Base-by-base conservation (phyloP, 352 stramenopile genomes). In the Hyaloperonospora brassicae region DNA sequence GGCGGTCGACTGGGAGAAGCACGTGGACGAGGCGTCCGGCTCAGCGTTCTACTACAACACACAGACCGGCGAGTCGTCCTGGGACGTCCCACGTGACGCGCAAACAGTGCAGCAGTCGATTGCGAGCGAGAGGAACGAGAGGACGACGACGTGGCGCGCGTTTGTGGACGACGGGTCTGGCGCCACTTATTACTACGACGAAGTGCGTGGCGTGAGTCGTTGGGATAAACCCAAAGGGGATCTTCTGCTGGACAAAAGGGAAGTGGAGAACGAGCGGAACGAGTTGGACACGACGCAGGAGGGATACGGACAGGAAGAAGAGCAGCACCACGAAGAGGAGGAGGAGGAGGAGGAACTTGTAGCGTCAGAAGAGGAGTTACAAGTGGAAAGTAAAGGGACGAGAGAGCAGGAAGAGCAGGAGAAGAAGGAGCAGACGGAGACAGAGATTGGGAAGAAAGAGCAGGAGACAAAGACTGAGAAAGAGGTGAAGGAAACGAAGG, bases 1-100 rank as follows among this genome's bases (percentile, higher is more conserved):
- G 45, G 50, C n/a, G 25, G 46, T 17, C 14, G 40, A 73, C 54
- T 91, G 81, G 81, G 67, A 86, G 41, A 79, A 81, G 50, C 71
- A 87, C 66, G 60, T 87, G 43, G 82, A 94, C 58, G 74, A 90
- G 34, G 52, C 48, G 25, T 79, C 74, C n/a, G 51, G 70, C 14
- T 65, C 69, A 30, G 36, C 65, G 27, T 93, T 93, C 53, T 94
- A 89, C 67, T 80, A 86, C 79, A 94, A 93, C 47, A 36, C 47
- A 14, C 43, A 46, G 47, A 89, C 84, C 36, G 75, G 76, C 11
- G 76, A 84, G 73, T 86, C 82, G 11, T 83, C 70, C 8, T 94
- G 84, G 84, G 74, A 86, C 24, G 55, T 56, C 10, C 83, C 79
- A 23, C 63, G 65, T 13, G 72, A 66, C 2, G 82, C 73, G 13